Evolutionary conservation across 495 filamentous ascomycete species (phyloP), one percentile per base, ranked within the genome.

Genomic region (Cairneyella variabilis): DNA sequence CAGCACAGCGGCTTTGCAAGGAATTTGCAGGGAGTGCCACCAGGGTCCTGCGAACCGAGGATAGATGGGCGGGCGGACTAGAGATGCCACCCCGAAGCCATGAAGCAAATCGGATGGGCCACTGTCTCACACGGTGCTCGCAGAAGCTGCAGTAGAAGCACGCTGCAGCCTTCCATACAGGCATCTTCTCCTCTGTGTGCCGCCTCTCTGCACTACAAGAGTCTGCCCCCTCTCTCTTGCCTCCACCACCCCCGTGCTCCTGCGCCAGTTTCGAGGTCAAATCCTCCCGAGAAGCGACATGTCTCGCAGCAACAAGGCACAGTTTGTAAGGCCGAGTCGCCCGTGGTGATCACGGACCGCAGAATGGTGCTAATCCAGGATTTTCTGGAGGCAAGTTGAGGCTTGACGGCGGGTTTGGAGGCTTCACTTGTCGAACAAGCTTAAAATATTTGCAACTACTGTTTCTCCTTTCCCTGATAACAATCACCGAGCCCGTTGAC

Each of bases 121-220:
- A 32, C 6, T 32, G 14, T 14, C 14, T 6, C 14, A 32, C 6
- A 7, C 14, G 28, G 28, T 32, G 28, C 30, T 18, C 44, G 27
- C 57, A 25, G 53, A 61, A 61, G 51, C 23, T 55, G 50, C 48
- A 48, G 45, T 41, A 34, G 54, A 62, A 58, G 55, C 51, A 41
- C 51, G 30, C 48, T 55, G 59, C 54, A 57, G 51, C 39, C 58
- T 62, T 62, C 59, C 47, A 62, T 61, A 40, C 58, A 56, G 42
- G 20, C 39, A 32, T 32, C 14, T 14, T 32, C 28, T 14, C 28
- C 28, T 32, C 28, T 32, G 14, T 32, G 7, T 32, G 14, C 14
- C 14, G 7, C 14, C 28, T 32, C 28, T 14, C 14, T 6, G 6
- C 28, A 32, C 11, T 30, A 21, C 17, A 8, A 4, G n/a, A 3